Evolutionary conservation across 495 filamentous ascomycete species (phyloP).

Genomic region (Penicillium subrubescens): DNA sequence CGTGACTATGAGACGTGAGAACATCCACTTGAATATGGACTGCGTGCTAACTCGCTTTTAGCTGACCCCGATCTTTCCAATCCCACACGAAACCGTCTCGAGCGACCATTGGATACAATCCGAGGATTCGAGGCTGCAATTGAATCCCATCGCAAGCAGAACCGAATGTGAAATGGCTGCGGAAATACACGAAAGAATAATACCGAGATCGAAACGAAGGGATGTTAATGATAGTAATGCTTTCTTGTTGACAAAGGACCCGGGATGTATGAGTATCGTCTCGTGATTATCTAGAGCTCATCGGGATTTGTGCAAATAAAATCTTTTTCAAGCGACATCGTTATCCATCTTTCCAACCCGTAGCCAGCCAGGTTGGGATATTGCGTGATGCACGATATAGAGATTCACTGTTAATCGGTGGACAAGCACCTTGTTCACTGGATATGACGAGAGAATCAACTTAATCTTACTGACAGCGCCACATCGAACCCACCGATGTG

Average conservation of each 20-base stretch:
- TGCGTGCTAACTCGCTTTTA: constrained; percentile 14
- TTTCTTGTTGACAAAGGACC: constrained; percentile 3
- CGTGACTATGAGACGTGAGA: constrained; percentile 5
- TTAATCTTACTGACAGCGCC: not conserved
- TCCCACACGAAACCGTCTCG: constrained; percentile 82
- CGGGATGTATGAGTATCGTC: constrained; percentile 1
- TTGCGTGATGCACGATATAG: not conserved
- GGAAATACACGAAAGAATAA: not conserved
- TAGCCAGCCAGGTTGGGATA: no score
- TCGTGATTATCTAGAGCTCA: constrained; percentile 5
- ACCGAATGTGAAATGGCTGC: constrained; percentile 18
- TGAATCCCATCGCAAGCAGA: constrained; percentile 51
- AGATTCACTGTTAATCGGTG: not conserved
- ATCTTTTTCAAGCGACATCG: not conserved
- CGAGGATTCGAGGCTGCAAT: constrained; percentile 89
- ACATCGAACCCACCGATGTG: not conserved
- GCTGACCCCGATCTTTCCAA: constrained; percentile 46
- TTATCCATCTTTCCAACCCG: no score
- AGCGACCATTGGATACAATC: constrained; percentile 92
- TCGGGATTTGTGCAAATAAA: not conserved
- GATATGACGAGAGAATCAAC: not conserved
- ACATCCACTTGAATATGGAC: constrained; percentile 29
- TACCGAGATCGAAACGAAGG: constrained; percentile 16
- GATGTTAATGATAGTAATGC: constrained; percentile 13
- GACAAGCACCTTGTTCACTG: not conserved